These are phyloP conservation scores for Zoysia japonica DNA, from an alignment of 176 grass and related monocot species.

Conservation along the genomic window DNA sequence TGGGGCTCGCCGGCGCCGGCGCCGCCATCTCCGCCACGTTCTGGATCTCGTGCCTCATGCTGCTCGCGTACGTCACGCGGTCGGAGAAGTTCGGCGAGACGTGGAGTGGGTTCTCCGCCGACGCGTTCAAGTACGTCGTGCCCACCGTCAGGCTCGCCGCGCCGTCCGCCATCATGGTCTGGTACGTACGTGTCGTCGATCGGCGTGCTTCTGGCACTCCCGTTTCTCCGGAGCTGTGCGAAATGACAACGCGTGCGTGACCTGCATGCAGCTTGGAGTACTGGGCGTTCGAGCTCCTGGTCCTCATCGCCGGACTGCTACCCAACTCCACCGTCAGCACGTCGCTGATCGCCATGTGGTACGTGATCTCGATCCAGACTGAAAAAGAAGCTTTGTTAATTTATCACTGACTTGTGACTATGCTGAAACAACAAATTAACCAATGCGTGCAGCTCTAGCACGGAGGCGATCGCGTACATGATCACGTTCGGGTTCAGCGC, in stretches of 20 bases:
- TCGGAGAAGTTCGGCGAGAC: slow-evolving; percentile 55
- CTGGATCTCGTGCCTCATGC: slow-evolving; percentile 66
- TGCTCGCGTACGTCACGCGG: slow-evolving; percentile 51
- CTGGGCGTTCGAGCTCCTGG: slow-evolving; percentile 88
- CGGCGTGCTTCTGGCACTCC: neutral
- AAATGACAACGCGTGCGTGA: too few species aligned
- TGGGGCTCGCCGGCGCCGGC: slow-evolving; percentile 56
- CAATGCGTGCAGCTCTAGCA: slow-evolving; percentile 54
- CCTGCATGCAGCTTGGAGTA: slow-evolving; percentile 64
- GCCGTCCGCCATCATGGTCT: slow-evolving; percentile 91
- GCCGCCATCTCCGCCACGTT: slow-evolving; percentile 50
- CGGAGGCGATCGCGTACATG: slow-evolving; percentile 76
- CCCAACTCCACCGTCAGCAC: slow-evolving; percentile 82
- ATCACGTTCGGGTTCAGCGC: slow-evolving; percentile 88
- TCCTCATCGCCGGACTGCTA: slow-evolving; percentile 74
- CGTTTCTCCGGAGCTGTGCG: too few species aligned
- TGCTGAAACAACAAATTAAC: neutral
- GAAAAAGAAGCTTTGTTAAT: neutral
- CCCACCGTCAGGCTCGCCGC: slow-evolving; percentile 73
- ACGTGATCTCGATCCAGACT: neutral
- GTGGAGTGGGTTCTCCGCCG: slow-evolving; percentile 67
- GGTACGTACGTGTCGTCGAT: slow-evolving; percentile 43
- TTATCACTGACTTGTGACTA: too few species aligned
- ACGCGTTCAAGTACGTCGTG: slow-evolving; percentile 59
- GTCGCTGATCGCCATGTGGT: slow-evolving; percentile 94